Base-by-base conservation (phyloP, 805 yeast genomes). In the Wickerhamiella spandovensis region DNA sequence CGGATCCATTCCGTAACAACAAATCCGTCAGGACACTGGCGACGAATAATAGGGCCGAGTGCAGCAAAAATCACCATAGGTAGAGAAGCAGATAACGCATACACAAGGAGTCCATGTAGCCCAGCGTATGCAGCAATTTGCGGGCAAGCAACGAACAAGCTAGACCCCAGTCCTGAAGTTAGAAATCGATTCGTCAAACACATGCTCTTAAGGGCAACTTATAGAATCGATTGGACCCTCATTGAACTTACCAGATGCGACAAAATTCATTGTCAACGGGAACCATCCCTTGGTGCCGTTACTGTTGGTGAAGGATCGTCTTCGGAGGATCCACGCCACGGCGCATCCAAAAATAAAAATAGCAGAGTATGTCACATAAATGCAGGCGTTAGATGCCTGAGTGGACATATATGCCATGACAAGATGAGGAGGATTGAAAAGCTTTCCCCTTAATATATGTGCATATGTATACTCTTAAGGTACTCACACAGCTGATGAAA, bases 1-100 rank as follows among this genome's bases (percentile, higher is more conserved):
- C 85, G 76, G n/a, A 86, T 90, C 97, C 97, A 89, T 64, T 89
- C 95, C 3, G 95, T 87, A 57, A 89, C 69, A 25, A 89, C 88
- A 64, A 89, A 89, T 2, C 96, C 97, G 8, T 84, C 78, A 0
- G 97, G 97, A 58, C 95, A 84, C 57, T 76, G 75, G 53, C 71
- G 75, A 56, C 95, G 72, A 52, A 89, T 81, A 8, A 79, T 62
- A 1, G 97, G 96, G 0, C 96, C 96, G 52, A 84, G 67, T 48
- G 75, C 74, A 0, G 92, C 85, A 70, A 89, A 89, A n/a, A 85
- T 66, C 54, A 84, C 72, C 67, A 89, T 81, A 2, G 97, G 97
- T 45, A 89, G 64, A 1, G 95, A 82, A 35, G 95, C 92, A n/a
- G 82, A 68, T 10, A 86, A 56, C 1, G 88, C 78, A 62, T 89